phyloP scores from a whole-genome alignment of 2,329 filamentous ascomycete species.

The Phialocephala sp. region DNA sequence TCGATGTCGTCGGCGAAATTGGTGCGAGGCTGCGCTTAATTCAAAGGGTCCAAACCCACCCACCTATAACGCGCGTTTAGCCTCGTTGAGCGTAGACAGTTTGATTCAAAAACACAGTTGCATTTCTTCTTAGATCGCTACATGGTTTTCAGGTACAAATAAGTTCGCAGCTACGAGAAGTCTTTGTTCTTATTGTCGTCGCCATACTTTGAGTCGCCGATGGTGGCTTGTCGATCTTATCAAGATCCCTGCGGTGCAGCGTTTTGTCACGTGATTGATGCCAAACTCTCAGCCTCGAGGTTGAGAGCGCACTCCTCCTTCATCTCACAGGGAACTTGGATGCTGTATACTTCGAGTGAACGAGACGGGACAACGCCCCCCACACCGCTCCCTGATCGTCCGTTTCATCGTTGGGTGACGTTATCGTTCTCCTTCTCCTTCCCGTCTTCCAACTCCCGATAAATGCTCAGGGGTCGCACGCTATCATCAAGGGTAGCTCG shows the following conservation, averaged over 20 bases:
- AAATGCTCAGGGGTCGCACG: not conserved
- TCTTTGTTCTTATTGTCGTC: not conserved
- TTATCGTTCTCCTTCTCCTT: not conserved
- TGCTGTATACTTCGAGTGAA: not conserved
- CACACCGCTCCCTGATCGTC: not conserved
- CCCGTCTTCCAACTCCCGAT: not conserved
- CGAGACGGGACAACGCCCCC: not conserved
- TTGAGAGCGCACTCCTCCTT: not conserved
- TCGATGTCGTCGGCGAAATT: not conserved
- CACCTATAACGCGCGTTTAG: not conserved
- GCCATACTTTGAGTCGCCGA: not conserved
- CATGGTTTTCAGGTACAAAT: no score
- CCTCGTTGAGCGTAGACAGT: not conserved
- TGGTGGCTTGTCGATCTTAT: not conserved
- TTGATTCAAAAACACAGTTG: no score
- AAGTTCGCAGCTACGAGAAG: no score
- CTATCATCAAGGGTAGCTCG: conserved; percentile 1
- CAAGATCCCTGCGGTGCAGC: not conserved
- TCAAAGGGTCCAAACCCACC: not conserved
- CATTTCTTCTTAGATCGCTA: no score
- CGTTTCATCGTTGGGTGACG: not conserved
- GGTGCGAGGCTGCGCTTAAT: not conserved
- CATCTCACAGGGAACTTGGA: not conserved
- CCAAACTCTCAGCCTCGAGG: not conserved
- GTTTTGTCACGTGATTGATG: not conserved